Evolutionary conservation across 2,329 filamentous ascomycete species (phyloP), one percentile per base, ranked within the genome.

Genomic region (Calycina herbarum): DNA sequence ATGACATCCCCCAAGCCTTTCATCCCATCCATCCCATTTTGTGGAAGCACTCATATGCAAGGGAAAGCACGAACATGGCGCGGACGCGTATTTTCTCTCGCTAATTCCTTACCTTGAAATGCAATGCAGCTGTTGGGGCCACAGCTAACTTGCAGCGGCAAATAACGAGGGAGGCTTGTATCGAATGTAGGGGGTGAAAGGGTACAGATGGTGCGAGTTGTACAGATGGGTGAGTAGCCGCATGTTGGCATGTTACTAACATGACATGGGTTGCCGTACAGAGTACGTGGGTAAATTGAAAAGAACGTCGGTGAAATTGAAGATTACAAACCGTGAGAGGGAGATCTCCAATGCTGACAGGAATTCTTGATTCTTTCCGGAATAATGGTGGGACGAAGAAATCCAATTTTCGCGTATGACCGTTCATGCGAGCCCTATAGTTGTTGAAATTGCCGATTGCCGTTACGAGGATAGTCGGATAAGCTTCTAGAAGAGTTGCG

Each of bases 161-260:
- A 54, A 54, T 54, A 54, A n/a, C 48, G 48, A 54, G 48, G 24
- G 48, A 54, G 48, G 24, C n/a, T n/a, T 54, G 48, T 8, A 54
- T 54, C 7, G 42, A 15, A 54, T 24, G 17, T 54, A 27, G 17
- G 48, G 45, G 20, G 45, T n/a, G 45, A 35, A 5, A 35, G 33
- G 33, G 10, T 11, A 35, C 2, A 35, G 10, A 1, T 35, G 20
- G 20, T 20, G 20, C 35, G 35, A 38, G 10, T 38, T 38, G 7
- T 38, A 38, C 35, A 38, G 35, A 38, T 38, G 35, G 35, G 35
- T 38, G 35, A 38, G 35, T 38, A 38, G 35, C 35, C 13, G 35
- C 35, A 38, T 15, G 35, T 15, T 38, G 35, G 33, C 33, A 2
- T 11, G 8, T 38, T 38, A 15, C 35, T 11, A 38, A 33, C 35